These are phyloP conservation scores for Globisporangium irregulare DNA, from an alignment of 352 stramenopile species.

Conservation along the genomic window DNA sequence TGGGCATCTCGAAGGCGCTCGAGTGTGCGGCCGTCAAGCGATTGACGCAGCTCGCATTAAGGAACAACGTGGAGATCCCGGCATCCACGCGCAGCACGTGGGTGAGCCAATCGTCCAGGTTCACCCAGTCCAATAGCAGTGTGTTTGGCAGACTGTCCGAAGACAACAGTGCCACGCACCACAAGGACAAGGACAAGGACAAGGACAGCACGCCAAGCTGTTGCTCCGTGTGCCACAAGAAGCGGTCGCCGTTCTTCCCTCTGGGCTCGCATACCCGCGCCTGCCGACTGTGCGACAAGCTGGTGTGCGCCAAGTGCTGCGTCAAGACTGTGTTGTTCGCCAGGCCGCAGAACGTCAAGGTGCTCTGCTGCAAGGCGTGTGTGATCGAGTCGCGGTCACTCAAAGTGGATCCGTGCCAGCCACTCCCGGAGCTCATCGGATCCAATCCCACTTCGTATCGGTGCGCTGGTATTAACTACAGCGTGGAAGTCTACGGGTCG, in stretches of 20 bases:
- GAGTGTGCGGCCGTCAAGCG: conserved; percentile 18
- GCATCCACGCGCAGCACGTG: background rate
- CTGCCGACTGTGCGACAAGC: conserved; percentile 37
- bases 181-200: background rate
- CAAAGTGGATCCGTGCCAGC: conserved; percentile 34
- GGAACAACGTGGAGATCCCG: background rate
- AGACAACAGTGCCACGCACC: too few relatives aligned
- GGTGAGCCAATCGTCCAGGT: conserved; percentile 5
- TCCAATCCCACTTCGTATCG: too few relatives aligned
- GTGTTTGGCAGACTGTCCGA: background rate
- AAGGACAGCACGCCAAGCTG: background rate
- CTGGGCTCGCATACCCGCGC: conserved; percentile 21
- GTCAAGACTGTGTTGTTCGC: conserved; percentile 42
- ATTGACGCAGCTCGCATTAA: conserved; percentile 12
- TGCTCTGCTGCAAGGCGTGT: conserved; percentile 53
- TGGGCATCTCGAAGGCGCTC: conserved; percentile 17
- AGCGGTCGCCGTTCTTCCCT: conserved; percentile 10
- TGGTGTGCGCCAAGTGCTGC: conserved; percentile 47
- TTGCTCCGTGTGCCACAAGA: conserved; percentile 11
- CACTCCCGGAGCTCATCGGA: conserved; percentile 23
- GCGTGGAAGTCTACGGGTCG: background rate
- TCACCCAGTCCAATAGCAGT: background rate
- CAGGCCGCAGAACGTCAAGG: conserved; percentile 24
- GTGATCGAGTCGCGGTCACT: conserved; percentile 38
- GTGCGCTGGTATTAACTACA: too few relatives aligned